A percentile compares a stretch with the other conserved stretches of the same genome.
Conservation (phyloP, 805 yeast species). For the Kodamaea neixiangensis region DNA sequence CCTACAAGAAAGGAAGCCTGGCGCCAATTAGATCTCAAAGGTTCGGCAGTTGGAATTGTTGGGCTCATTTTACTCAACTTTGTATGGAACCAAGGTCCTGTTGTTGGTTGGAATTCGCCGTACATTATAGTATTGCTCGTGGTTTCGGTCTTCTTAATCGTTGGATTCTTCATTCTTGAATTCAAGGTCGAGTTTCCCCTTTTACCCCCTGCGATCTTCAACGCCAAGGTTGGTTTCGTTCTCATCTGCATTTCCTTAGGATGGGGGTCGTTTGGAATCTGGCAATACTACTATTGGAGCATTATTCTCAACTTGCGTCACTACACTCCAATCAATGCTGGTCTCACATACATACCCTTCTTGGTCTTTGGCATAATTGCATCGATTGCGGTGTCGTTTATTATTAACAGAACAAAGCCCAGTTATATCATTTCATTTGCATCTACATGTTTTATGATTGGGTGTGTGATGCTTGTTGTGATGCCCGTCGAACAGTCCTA, state of each 20-base stretch:
- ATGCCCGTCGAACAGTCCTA: slow-evolving; percentile 62
- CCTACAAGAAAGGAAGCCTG: slow-evolving; percentile 14
- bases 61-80: slow-evolving; percentile 67
- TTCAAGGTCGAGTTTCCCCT: slow-evolving; percentile 49
- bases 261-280: slow-evolving; percentile 78
- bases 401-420: slow-evolving; percentile 50
- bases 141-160: slow-evolving; percentile 45
- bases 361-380: slow-evolving; percentile 58
- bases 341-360: slow-evolving; percentile 47
- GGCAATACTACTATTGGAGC: slow-evolving; percentile 64
- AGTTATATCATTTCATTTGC: slow-evolving; percentile 52
- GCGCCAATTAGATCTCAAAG: slow-evolving; percentile 30
- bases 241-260: slow-evolving; percentile 57
- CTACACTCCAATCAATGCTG: slow-evolving; percentile 35
- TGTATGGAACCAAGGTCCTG: slow-evolving; percentile 76
- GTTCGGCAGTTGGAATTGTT: slow-evolving; percentile 56
- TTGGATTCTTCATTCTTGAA: slow-evolving; percentile 52
- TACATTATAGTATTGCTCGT: slow-evolving; percentile 60
- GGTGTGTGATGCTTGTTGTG: slow-evolving; percentile 52
- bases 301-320: slow-evolving; percentile 52
- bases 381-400: slow-evolving; percentile 50
- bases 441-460: slow-evolving; percentile 55
- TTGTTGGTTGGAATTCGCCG: slow-evolving; percentile 62
- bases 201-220: slow-evolving; percentile 52
- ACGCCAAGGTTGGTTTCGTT: slow-evolving; percentile 47